Percentiles rank a stretch among this genome's conserved stretches.
These are phyloP conservation scores for Pinus albicaulis DNA, from an alignment of 75 land plant species.

Conservation along the genomic window DNA sequence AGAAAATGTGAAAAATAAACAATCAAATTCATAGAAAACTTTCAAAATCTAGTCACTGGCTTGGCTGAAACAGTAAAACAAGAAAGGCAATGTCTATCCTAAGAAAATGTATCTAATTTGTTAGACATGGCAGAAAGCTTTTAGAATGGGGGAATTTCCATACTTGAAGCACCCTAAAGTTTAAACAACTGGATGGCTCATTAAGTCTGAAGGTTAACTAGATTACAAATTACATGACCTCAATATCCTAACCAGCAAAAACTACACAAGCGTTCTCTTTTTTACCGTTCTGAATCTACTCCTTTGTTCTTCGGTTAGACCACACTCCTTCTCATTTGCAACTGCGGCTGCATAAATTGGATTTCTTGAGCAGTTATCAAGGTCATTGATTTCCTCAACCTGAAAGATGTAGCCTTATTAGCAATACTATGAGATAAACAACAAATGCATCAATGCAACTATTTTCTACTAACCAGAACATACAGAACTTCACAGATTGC, in stretches of 20 bases:
- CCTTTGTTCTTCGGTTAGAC: constrained; percentile 75
- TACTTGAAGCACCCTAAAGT: not conserved
- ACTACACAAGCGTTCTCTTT: no score
- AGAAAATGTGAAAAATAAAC: not conserved
- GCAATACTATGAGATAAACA: not conserved
- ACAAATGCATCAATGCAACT: not conserved
- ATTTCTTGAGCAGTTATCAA: constrained; percentile 54
- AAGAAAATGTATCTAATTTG: no score
- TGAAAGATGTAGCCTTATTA: constrained; percentile 10
- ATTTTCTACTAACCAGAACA: not conserved
- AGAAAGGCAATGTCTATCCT: no score
- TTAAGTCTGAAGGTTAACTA: not conserved
- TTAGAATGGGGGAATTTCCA: no score
- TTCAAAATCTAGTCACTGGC: not conserved
- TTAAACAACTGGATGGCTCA: not conserved
- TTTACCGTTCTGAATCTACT: constrained; percentile 73
- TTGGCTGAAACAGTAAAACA: no score
- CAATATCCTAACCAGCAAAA: not conserved
- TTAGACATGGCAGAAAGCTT: no score
- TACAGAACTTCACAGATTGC: not conserved
- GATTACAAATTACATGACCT: not conserved
- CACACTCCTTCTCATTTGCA: constrained; percentile 62
- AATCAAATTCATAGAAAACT: not conserved
- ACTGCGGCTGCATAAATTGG: constrained; percentile 75
- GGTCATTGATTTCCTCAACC: constrained; percentile 96